Conservation (phyloP, 2,329 filamentous ascomycete species). For the Penicillium hesseltinei region DNA sequence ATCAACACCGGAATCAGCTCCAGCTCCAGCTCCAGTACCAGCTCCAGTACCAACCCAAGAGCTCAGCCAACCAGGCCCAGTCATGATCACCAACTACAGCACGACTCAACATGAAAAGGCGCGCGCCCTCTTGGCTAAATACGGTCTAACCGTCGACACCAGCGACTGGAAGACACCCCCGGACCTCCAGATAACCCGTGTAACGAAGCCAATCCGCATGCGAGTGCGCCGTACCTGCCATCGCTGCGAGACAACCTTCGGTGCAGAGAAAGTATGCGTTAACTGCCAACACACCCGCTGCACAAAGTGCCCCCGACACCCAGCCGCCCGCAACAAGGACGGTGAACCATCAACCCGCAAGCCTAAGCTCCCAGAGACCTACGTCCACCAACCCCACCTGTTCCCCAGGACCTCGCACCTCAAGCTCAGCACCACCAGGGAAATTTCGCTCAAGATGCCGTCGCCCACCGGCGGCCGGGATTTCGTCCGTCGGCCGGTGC, state of each 20-base stretch:
- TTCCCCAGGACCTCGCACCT: conserved; percentile 13
- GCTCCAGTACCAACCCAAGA: conserved; percentile 13
- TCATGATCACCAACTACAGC: conserved; percentile 34
- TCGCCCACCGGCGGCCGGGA: conserved; percentile 68
- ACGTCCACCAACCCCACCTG: conserved; percentile 44
- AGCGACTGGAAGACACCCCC: conserved; percentile 42
- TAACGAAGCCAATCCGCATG: conserved; percentile 49
- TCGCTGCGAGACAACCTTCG: conserved; percentile 72
- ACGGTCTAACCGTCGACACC: conserved; percentile 45
- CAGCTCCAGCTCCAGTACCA: conserved; percentile 3
- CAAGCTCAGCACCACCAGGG: conserved; percentile 24
- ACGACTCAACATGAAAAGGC: conserved; percentile 45
- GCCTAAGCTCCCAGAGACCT: conserved; percentile 37
- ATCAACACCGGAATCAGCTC: neutral
- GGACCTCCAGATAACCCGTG: conserved; percentile 39
- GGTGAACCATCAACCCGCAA: conserved; percentile 46
- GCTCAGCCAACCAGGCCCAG: conserved; percentile 10
- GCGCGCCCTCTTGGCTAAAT: conserved; percentile 47
- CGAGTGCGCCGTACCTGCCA: conserved; percentile 65
- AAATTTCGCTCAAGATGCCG: conserved; percentile 47
- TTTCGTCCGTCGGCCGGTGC: conserved; percentile 67
- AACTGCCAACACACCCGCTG: conserved; percentile 79
- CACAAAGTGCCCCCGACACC: conserved; percentile 74
- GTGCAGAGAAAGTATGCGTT: conserved; percentile 68
- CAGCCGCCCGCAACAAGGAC: conserved; percentile 63